Percentiles rank a stretch among this genome's conserved stretches.
Evolutionary conservation across 192 early-diverging fungal species (phyloP).

Genomic region (Umbelopsis ramanniana): DNA sequence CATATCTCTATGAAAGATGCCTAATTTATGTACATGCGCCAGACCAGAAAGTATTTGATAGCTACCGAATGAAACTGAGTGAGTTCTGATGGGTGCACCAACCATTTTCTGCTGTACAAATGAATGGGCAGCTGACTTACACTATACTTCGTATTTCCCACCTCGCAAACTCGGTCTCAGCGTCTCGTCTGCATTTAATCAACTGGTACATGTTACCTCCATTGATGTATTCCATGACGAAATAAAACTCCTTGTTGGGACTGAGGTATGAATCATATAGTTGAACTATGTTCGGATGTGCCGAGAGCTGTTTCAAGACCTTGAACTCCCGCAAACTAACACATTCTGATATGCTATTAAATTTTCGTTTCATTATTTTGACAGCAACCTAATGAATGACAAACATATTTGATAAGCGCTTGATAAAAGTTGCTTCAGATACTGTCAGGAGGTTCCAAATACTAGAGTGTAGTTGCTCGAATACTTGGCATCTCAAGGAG

Average conservation of each 20-base stretch:
- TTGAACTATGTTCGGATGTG: slow-evolving; percentile 85
- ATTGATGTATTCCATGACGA: slow-evolving; percentile 97
- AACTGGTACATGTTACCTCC: slow-evolving; percentile 90
- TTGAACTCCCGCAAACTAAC: slow-evolving; percentile 81
- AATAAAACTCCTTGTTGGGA: slow-evolving; percentile 82
- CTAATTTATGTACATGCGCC: slow-evolving; percentile 90
- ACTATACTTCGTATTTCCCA: slow-evolving; percentile 72
- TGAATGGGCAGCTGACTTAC: slow-evolving; percentile 49
- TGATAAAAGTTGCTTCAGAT: neutral
- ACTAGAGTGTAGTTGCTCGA: too few relatives aligned
- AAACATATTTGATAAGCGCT: neutral
- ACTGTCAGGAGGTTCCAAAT: too few relatives aligned
- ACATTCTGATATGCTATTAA: slow-evolving; percentile 70
- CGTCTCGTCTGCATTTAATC: slow-evolving; percentile 75
- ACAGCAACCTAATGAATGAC: slow-evolving; percentile 72
- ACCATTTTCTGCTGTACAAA: neutral
- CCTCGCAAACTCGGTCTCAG: slow-evolving; percentile 57
- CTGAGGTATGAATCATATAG: slow-evolving; percentile 85
- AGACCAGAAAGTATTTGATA: slow-evolving; percentile 88
- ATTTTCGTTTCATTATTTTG: slow-evolving; percentile 90
- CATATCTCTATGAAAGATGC: slow-evolving; percentile 95
- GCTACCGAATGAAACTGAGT: slow-evolving; percentile 42
- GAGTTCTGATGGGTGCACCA: neutral
- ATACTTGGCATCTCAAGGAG: neutral
- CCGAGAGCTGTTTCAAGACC: slow-evolving; percentile 70